Conservation (phyloP, 2,329 filamentous ascomycete genomes). For the Alternaria angustiovoidea region DNA sequence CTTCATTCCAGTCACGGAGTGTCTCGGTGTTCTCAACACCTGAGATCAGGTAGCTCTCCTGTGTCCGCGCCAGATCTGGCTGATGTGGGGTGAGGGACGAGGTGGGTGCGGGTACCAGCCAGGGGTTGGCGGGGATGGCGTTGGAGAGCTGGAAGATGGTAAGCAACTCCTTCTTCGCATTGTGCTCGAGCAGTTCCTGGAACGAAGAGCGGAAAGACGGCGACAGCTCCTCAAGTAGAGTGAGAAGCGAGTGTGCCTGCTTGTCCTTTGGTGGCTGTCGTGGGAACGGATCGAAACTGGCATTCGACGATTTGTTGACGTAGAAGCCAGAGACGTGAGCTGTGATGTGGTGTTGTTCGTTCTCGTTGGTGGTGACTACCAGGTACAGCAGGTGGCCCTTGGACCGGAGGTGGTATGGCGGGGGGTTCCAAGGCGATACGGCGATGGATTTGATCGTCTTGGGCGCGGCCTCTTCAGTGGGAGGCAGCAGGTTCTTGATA, state of each 20-base stretch:
- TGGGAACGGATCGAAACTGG: constrained; percentile 92
- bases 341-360: constrained; percentile 93
- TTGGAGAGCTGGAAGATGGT: constrained; percentile 97
- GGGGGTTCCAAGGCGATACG: constrained; percentile 95
- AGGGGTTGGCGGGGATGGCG: constrained; percentile 88
- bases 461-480: constrained; percentile 70
- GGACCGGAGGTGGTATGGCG: constrained; percentile 87
- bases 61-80: constrained; percentile 84
- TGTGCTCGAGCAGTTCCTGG: constrained; percentile 80
- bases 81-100: constrained; percentile 74
- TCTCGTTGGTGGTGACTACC: constrained; percentile 87
- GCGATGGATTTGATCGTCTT: constrained; percentile 92
- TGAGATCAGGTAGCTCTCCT: constrained; percentile 89
- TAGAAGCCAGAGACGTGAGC: constrained; percentile 94
- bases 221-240: constrained; percentile 79
- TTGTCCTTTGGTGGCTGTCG: constrained; percentile 78
- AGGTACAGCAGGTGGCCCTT: constrained; percentile 94
- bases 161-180: constrained; percentile 84
- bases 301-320: constrained; percentile 94
- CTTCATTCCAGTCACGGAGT: constrained; percentile 97
- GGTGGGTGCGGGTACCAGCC: constrained; percentile 78
- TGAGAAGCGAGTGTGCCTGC: constrained; percentile 85
- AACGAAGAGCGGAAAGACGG: constrained; percentile 83
- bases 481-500: constrained; percentile 75
- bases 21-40: constrained; percentile 95